Evolutionary conservation across 331 rosid genomes (phyloP).

Genomic region (Stylosanthes scabra): DNA sequence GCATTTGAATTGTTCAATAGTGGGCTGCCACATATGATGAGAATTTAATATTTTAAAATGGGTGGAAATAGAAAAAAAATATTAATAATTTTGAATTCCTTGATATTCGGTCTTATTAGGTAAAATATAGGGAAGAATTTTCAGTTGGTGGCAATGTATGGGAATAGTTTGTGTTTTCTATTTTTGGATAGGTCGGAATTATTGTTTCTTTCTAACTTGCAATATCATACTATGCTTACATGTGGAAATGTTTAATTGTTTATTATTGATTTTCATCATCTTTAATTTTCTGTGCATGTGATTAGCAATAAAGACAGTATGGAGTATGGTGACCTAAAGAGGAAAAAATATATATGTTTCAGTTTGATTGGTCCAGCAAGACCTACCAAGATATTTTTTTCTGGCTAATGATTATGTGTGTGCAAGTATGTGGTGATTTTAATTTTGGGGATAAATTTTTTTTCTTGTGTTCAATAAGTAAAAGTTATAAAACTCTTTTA

Average conservation of each 20-base stretch:
- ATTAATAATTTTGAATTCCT: slow-evolving; percentile 2
- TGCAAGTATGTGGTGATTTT: too few species aligned
- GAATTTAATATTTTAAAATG: not conserved
- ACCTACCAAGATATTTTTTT: not conserved
- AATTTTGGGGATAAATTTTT: too few species aligned
- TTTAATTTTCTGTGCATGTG: not conserved
- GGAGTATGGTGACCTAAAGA: too few species aligned
- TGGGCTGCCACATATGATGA: slow-evolving; percentile 20
- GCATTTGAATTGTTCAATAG: not conserved
- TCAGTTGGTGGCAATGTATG: not conserved
- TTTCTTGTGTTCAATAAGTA: too few species aligned
- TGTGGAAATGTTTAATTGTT: not conserved
- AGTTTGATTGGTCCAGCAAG: not conserved
- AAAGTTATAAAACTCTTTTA: too few species aligned
- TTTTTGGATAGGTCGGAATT: slow-evolving; percentile 4
- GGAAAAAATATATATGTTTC: not conserved
- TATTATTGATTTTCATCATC: not conserved
- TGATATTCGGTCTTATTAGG: slow-evolving; percentile 15
- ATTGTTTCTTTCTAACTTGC: not conserved
- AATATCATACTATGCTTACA: not conserved
- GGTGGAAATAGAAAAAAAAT: not conserved
- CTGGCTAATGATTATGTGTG: not conserved
- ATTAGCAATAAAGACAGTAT: not conserved
- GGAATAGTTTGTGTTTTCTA: slow-evolving; percentile 20
- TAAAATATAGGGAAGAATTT: slow-evolving; percentile 24